phyloP scores from a whole-genome alignment of 2,329 filamentous ascomycete species.

The Ceratocystis huliohia region DNA sequence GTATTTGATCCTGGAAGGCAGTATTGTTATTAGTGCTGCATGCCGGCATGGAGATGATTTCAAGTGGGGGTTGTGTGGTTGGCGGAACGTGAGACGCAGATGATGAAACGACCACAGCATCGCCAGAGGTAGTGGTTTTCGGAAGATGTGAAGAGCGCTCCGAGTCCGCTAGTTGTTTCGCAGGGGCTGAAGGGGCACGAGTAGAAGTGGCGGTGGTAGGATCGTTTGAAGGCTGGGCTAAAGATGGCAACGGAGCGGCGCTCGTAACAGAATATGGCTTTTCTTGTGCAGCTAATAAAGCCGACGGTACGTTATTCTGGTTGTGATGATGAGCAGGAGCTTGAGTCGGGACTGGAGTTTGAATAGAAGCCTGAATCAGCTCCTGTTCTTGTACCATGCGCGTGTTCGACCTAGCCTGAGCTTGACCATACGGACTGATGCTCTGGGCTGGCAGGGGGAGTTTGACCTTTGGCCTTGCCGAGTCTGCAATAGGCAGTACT shows the following conservation, averaged over 20 bases:
- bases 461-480: constrained; percentile 61
- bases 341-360: neutral
- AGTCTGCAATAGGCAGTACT: constrained; percentile 44
- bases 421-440: neutral
- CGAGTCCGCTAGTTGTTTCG: neutral
- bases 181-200: neutral
- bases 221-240: neutral
- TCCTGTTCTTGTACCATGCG: neutral
- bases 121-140: constrained; percentile 9
- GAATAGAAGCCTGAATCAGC: neutral
- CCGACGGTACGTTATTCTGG: neutral
- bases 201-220: neutral
- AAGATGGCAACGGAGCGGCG: neutral
- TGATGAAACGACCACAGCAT: constrained; percentile 9
- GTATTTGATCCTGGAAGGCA: constrained; percentile 7
- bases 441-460: constrained; percentile 49
- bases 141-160: neutral
- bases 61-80: constrained; percentile 47
- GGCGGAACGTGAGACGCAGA: neutral
- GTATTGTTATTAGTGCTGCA: constrained; percentile 37
- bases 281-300: neutral
- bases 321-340: neutral
- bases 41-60: constrained; percentile 25
- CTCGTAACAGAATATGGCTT: neutral
- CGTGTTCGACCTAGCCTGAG: neutral